Evolutionary conservation across 768 basidiomycete genomes (phyloP), one percentile per base, ranked within the genome.

Genomic region (Candolleomyces eurysporus): DNA sequence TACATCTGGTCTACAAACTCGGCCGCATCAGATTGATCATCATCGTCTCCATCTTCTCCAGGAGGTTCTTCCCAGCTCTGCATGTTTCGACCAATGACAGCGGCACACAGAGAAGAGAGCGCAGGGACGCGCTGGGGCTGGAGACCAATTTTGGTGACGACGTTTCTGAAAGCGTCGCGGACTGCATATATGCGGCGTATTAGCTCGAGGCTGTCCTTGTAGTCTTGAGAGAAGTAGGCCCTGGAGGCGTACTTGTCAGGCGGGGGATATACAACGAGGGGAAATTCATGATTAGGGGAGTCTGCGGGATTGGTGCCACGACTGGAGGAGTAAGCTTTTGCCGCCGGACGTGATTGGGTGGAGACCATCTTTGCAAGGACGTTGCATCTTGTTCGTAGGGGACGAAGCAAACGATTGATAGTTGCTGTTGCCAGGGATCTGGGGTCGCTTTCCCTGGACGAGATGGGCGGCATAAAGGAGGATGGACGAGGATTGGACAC

Each of bases 111-210:
- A 74, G 40, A 80, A 76, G 48, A 86, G 72, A 57, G 76, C 72
- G 59, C 51, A 22, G 43, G 67, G 40, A 22, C 74, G 72, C 14
- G 78, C 32, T 76, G 79, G 40, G 79, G 65, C 16, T 2, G 39
- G 21, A 31, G 21, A 16, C 49, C 26, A 14, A 30, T 30, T n/a
- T 31, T 52, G 60, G 46, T 32, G 3, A 82, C 72, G 48, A 87
- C 68, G 59, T 84, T 83, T 53, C 74, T 76, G 71, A 85, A 88
- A 56, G 80, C 79, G 62, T 83, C 82, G n/a, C 82, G 75, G 16
- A 88, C 76, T 14, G 81, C 82, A 66, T 84, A 77, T 9, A 86
- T 77, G 32, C 73, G 78, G 42, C 76, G 75, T 9, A 84, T 78
- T 32, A 84, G 72, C 57, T 82, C 78, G 42, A 78, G 65, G 21